These are phyloP conservation scores for Canavalia ensiformis DNA, from an alignment of 306 rosid species.

Conservation along the genomic window DNA sequence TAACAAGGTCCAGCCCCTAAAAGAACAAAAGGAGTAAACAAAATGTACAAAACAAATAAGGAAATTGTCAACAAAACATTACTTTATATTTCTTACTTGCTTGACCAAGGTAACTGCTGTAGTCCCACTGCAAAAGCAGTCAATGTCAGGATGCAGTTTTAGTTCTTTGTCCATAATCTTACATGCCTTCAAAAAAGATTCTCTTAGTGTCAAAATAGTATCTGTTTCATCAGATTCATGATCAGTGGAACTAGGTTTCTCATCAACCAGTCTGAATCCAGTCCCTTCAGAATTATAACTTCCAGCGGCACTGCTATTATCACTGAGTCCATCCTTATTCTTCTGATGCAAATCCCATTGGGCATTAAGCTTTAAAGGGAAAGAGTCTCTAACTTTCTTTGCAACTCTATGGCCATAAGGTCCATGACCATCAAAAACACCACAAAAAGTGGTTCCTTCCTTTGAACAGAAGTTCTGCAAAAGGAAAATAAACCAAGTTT, in stretches of 20 bases:
- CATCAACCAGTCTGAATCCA: slow-evolving; percentile 51
- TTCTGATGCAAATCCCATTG: slow-evolving; percentile 68
- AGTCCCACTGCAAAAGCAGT: slow-evolving; percentile 91
- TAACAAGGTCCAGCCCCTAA: slow-evolving; percentile 81
- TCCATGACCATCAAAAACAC: slow-evolving; percentile 98
- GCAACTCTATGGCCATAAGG: slow-evolving; percentile 92
- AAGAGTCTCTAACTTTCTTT: slow-evolving; percentile 84
- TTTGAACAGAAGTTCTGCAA: slow-evolving; percentile 80
- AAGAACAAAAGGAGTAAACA: slow-evolving; percentile 32
- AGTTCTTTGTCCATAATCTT: slow-evolving; percentile 92
- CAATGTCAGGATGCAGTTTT: slow-evolving; percentile 79
- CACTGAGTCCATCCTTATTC: slow-evolving; percentile 47
- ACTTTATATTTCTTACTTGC: slow-evolving; percentile 61
- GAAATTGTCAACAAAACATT: slow-evolving; percentile 26
- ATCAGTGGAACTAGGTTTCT: slow-evolving; percentile 43
- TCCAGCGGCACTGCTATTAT: slow-evolving; percentile 47
- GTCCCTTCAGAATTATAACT: slow-evolving; percentile 49
- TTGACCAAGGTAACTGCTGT: slow-evolving; percentile 93
- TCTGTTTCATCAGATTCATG: slow-evolving; percentile 49
- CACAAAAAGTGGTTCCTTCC: slow-evolving; percentile 77
- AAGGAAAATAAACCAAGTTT: slow-evolving; percentile 11
- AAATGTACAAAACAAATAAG: slow-evolving; percentile 20
- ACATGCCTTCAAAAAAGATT: slow-evolving; percentile 78
- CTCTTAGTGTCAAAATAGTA: slow-evolving; percentile 58
- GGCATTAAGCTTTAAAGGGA: slow-evolving; percentile 81